Evolutionary conservation across 176 grass and related monocot species (phyloP).

Genomic region (Zoysia pacifica): DNA sequence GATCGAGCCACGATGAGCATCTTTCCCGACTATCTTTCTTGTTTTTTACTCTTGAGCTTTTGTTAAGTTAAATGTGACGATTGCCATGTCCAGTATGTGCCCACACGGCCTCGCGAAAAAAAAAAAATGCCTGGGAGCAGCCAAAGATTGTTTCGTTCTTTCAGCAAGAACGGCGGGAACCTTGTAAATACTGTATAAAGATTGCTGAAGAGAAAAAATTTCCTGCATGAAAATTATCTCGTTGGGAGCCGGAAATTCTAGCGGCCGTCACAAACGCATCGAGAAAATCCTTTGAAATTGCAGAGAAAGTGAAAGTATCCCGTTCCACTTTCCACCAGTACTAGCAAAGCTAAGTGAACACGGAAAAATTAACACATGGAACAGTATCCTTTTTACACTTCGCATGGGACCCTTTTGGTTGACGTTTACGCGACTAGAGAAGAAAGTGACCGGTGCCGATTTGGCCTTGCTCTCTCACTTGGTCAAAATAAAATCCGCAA

Average conservation of each 20-base stretch:
- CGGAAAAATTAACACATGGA: background rate
- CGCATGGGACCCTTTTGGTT: background rate
- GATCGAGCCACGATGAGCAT: constrained; percentile 58
- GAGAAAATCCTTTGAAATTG: background rate
- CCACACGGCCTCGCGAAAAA: background rate
- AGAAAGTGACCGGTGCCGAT: constrained; percentile 7
- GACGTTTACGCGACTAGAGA: background rate
- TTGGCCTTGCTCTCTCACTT: constrained; percentile 8
- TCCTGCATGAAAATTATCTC: background rate
- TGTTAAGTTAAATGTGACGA: background rate
- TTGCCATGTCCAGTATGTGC: background rate
- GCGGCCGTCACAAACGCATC: background rate
- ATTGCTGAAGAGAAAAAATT: too few relatives aligned
- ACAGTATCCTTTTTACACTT: background rate
- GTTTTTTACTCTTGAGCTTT: background rate
- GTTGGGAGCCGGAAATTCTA: background rate
- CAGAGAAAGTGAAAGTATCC: background rate
- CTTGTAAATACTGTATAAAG: background rate
- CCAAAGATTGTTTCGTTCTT: constrained; percentile 26
- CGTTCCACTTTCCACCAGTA: background rate
- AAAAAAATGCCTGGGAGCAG: background rate
- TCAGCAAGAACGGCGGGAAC: background rate
- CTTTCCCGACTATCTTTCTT: background rate
- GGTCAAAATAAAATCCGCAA: constrained; percentile 28
- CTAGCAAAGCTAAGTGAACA: background rate